Base-by-base conservation (phyloP, 192 early-diverging fungal genomes). In the Backusella mclennaniae region DNA sequence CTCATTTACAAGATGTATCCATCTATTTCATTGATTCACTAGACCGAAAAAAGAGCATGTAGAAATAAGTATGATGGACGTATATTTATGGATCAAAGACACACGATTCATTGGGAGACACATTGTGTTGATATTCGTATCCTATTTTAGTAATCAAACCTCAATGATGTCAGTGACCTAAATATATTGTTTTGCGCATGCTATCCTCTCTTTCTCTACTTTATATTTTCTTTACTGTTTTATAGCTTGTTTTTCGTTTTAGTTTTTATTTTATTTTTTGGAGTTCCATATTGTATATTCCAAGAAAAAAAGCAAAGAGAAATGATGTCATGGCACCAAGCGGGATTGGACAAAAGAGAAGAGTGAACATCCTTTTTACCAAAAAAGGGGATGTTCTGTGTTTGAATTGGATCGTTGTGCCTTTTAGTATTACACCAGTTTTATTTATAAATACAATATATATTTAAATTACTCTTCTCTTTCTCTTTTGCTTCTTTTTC, bases 351-450 rank as follows among this genome's bases (percentile, higher is more conserved):
- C 26, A 63, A 63, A 26, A 29, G 23, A 63, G 33, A 63, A 29
- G 56, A 29, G 23, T 63, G 56, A 26, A 29, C 56, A 63, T 63
- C 56, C 67, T 68, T 69, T 69, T 69, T 69, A 23, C 35, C 19
- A 41, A 21, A 38, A 69, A 41, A 41, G 35, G 68, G 17, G 12
- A 6, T 33, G 33, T 3, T 59, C 53, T 59, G 56, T 23, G 26
- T 63, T 63, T 63, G 21, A 63, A 63, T 14, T 63, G 21, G 3
- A 3, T 63, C 23, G 19, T 21, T 49, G 56, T 63, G 23, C 56
- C 56, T 63, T 63, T 14, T 26, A 21, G 9, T 26, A 63, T 29
- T 63, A 63, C 56, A 29, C 56, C 11, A 12, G 56, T 26, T 29
- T 63, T 63, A 49, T 63, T 63, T 63, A 63, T 63, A 63, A 63